Conservation (phyloP, 148 eudicot genomes). For the Rhododendron williamsianum region DNA sequence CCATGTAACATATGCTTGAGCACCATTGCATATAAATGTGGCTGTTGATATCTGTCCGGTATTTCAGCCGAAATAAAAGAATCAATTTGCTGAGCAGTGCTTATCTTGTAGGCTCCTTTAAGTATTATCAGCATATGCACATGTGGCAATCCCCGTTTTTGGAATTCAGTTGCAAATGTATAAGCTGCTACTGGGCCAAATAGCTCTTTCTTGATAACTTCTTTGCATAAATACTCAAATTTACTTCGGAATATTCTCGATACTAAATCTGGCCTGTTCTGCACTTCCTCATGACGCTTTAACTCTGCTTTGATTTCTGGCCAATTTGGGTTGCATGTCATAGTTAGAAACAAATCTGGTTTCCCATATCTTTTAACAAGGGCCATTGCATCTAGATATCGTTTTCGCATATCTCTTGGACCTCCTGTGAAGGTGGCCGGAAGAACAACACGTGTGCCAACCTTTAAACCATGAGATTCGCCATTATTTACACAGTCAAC, state of each 20-base stretch:
- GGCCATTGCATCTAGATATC: not conserved
- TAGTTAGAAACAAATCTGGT: not conserved
- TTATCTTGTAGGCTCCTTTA: not conserved
- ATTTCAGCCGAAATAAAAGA: not conserved
- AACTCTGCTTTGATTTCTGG: not conserved
- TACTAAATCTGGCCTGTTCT: not conserved
- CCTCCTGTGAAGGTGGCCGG: not conserved
- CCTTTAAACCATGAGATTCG: not conserved
- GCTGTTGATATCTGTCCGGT: not conserved
- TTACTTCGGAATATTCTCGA: not conserved
- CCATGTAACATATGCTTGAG: not conserved
- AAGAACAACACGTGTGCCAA: not conserved
- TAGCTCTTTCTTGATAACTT: too few relatives aligned
- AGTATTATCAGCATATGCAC: not conserved
- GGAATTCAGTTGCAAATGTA: not conserved
- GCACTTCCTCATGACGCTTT: not conserved
- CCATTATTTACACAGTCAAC: not conserved
- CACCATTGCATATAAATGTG: not conserved
- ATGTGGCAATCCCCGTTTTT: not conserved
- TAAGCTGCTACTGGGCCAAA: not conserved
- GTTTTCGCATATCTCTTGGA: not conserved
- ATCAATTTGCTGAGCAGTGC: not conserved
- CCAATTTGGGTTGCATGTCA: not conserved
- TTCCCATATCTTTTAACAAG: not conserved
- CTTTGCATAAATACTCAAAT: not conserved